Base-by-base conservation (phyloP, 768 basidiomycete species). In the Serendipita vermifera region DNA sequence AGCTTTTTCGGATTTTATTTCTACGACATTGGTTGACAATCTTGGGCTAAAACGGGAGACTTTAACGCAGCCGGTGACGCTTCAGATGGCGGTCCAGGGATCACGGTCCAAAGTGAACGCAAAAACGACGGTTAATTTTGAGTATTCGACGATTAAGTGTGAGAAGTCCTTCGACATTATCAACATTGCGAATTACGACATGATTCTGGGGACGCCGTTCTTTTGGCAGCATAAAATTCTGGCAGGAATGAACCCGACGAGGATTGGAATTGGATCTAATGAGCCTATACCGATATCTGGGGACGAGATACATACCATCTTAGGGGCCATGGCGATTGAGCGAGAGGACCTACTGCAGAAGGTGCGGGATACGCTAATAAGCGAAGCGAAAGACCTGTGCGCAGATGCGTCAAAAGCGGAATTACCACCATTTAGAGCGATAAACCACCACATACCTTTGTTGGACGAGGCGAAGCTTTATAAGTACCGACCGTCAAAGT, bases 151-250 rank as follows among this genome's bases (percentile, higher is more conserved):
- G n/a, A 59, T 60, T 2, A 11, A 26, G 11, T 33, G 33, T 3
- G 22, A 3, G 17, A 32, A 33, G 24, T 2, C 31, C 32, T 58
- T 71, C 1, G 67, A 73, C 54, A 57, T 73, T 3, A 64, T 61
- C 0, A 73, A 73, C 36, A 61, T 73, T 9, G 68, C 71, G 48
- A 58, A 57, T 3, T 73, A 72, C 54, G 68, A 72, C 31, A 57
- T 65, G 46, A 65, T 74, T 0, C 60, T 74, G 0, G 69, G 72
- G 0, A 69, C 64, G 3, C 67, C 67, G 2, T 73, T 70, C 41
- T 67, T 71, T 13, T 71, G 54, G 24, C 69, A 71, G 26, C 59
- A 68, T 41, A 55, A 57, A 31, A 20, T 22, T 17, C 24, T 32
- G 33, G 15, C 31, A 6, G 29, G 41, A 3, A 20, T 56, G 5